Evolutionary conservation across 805 yeast genomes (phyloP), one percentile per base, ranked within the genome.

Genomic region (Sugiyamaella chiloensis): DNA sequence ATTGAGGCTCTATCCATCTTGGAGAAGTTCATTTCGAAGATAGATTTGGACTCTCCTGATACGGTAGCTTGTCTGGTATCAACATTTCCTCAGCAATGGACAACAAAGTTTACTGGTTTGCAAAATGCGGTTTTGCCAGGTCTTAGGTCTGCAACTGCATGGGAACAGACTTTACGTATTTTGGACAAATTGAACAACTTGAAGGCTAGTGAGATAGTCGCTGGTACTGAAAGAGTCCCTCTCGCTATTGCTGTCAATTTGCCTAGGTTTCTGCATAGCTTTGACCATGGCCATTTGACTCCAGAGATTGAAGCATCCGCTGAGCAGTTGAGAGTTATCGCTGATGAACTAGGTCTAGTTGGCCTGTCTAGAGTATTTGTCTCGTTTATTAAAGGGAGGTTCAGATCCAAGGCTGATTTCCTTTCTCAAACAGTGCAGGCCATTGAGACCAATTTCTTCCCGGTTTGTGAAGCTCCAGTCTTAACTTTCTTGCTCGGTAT

Each of bases 11-110:
- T 93, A 23, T 85, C 95, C 0, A 81, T 93, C 3, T 68, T 91
- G 58, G 79, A 87, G 24, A 89, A 87, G 58, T 84, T 90, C 58
- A 78, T 93, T 8, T 80, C 90, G 2, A 91, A 89, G 60, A 87
- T 91, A 59, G 96, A 88, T 61, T 68, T 88, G 44, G 89, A 85
- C 53, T 81, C 95, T 0, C 85, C 83, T 0, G 96, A 86, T 47
- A 87, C 95, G 0, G 91, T 89, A 1, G 80, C 84, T 20, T 83
- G 95, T 63, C 72, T 90, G 50, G 79, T 87, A 14, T 78, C 93
- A 0, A 85, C 93, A 0, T 93, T 90, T 61, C 99, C 99, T 0
- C 81, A 93, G 0, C 84, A 86, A 49, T 93, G 98, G 99, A 96
- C 90, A 60, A 96, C 97, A 1, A 12, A 24, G 21, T 40, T 40